Conservation (phyloP, 1,284 basidiomycete species). For the Omphalotus olearius region DNA sequence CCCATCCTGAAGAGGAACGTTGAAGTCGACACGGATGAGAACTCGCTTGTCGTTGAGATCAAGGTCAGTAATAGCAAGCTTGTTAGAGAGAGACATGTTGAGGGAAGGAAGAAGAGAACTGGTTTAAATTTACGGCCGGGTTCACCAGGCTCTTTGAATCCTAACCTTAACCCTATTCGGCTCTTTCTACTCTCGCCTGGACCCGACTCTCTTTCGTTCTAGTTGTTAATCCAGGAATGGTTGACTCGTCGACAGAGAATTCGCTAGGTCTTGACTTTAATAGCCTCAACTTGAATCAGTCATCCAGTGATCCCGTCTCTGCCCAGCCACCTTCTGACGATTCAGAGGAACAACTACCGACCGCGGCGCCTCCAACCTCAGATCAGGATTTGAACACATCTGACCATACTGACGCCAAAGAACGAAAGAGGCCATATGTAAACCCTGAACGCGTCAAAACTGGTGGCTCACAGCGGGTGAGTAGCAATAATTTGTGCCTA, state of each 20-base stretch:
- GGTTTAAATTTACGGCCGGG: no score
- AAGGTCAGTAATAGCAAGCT: constrained; percentile 90
- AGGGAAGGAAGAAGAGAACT: constrained; percentile 17
- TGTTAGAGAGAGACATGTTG: constrained; percentile 94
- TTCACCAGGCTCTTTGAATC: no score
- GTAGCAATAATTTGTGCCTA: constrained; percentile 19
- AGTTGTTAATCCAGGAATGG: constrained; percentile 22
- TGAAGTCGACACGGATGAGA: constrained; percentile 97
- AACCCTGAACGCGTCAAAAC: constrained; percentile 78
- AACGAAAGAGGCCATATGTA: constrained; percentile 62
- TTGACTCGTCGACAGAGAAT: constrained; percentile 39
- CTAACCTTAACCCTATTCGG: neutral
- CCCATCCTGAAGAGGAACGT: constrained; percentile 88
- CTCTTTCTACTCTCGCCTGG: neutral
- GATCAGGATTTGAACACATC: neutral
- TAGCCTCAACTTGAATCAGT: constrained; percentile 31
- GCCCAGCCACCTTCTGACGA: constrained; percentile 8
- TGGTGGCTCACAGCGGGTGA: constrained; percentile 66
- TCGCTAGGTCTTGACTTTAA: constrained; percentile 67
- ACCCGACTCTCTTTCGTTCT: neutral
- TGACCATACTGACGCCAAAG: constrained; percentile 18
- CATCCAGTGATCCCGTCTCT: constrained; percentile 10
- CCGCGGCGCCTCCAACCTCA: constrained; percentile 11
- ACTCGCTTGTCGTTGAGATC: constrained; percentile 89
- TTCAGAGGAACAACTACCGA: constrained; percentile 13